These are phyloP conservation scores for Violaceomyces palustris DNA, from an alignment of 1,284 basidiomycete species.

Conservation along the genomic window DNA sequence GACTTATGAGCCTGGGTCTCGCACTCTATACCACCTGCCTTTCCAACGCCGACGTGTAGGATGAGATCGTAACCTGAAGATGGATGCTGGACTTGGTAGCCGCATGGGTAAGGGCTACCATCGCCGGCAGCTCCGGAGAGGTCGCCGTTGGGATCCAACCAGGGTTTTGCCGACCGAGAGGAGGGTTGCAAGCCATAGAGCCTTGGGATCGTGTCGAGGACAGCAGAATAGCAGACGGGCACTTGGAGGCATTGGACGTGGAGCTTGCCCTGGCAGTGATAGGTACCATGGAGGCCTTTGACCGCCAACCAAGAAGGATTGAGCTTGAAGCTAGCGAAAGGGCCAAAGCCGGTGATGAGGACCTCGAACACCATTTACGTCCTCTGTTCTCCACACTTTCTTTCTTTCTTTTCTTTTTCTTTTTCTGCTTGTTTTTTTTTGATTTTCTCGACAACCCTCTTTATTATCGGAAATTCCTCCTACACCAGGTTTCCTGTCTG, in stretches of 20 bases:
- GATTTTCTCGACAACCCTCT: too few relatives aligned
- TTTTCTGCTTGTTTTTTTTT: too few relatives aligned
- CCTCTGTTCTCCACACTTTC: too few relatives aligned
- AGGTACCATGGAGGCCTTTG: slow-evolving; percentile 7
- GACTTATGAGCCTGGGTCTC: slow-evolving; percentile 27
- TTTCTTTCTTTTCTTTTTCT: too few relatives aligned
- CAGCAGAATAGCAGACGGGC: slow-evolving; percentile 18
- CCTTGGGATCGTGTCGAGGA: slow-evolving; percentile 18
- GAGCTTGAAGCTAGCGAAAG: slow-evolving; percentile 10
- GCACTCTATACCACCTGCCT: slow-evolving; percentile 9
- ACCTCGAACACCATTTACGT: too few relatives aligned
- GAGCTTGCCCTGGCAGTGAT: not conserved
- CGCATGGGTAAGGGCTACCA: slow-evolving; percentile 6
- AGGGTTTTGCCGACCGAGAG: slow-evolving; percentile 5
- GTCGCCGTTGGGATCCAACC: slow-evolving; percentile 14
- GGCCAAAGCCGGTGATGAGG: slow-evolving; percentile 30
- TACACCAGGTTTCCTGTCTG: too few relatives aligned
- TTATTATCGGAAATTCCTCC: too few relatives aligned
- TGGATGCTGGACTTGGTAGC: slow-evolving; percentile 10
- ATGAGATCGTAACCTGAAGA: slow-evolving; percentile 11
- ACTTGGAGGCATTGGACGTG: slow-evolving; percentile 25
- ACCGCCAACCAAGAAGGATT: slow-evolving; percentile 36
- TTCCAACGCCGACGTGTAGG: slow-evolving; percentile 25
- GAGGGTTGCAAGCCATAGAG: slow-evolving; percentile 4
- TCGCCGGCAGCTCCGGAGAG: not conserved